Evolutionary conservation across 306 rosid species (phyloP).

Genomic region (Glycine soja): DNA sequence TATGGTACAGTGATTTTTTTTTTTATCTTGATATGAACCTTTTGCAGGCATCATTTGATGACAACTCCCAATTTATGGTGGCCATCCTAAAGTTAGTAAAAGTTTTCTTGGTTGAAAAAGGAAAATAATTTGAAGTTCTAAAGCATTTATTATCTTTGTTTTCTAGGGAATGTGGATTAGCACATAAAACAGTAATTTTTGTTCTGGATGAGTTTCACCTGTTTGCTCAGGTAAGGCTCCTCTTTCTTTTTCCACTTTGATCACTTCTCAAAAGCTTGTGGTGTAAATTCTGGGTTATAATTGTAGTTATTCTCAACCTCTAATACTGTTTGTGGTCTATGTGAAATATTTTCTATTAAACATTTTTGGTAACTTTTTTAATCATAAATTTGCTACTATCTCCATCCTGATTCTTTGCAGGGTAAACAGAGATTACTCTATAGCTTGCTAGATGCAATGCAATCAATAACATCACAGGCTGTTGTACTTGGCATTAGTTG

Average conservation of each 20-base stretch:
- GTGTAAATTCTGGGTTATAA: slow-evolving; percentile 16
- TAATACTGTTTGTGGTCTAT: slow-evolving; percentile 6
- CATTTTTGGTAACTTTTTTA: slow-evolving; percentile 37
- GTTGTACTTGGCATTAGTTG: slow-evolving; percentile 90
- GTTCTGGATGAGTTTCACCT: slow-evolving; percentile 91
- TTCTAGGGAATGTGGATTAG: slow-evolving; percentile 89
- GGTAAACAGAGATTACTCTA: slow-evolving; percentile 92
- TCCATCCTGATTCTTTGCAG: slow-evolving; percentile 54
- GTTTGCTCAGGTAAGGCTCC: slow-evolving; percentile 84
- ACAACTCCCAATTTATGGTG: slow-evolving; percentile 88
- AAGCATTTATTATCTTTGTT: slow-evolving; percentile 48
- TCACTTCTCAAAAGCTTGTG: slow-evolving; percentile 39
- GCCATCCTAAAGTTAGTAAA: slow-evolving; percentile 84
- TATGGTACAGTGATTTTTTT: slow-evolving; percentile 20
- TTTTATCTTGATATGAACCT: slow-evolving; percentile 41
- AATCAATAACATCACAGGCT: slow-evolving; percentile 88
- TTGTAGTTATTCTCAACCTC: slow-evolving; percentile 25
- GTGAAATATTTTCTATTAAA: slow-evolving; percentile 24
- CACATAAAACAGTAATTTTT: slow-evolving; percentile 88
- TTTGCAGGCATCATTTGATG: slow-evolving; percentile 90
- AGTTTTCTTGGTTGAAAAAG: slow-evolving; percentile 32
- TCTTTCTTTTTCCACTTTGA: slow-evolving; percentile 23
- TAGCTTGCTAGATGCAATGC: slow-evolving; percentile 94
- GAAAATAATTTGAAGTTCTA: slow-evolving; percentile 23
- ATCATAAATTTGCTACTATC: slow-evolving; percentile 30